Evolutionary conservation across 768 basidiomycete genomes (phyloP).

Genomic region (Mycena vitilis): DNA sequence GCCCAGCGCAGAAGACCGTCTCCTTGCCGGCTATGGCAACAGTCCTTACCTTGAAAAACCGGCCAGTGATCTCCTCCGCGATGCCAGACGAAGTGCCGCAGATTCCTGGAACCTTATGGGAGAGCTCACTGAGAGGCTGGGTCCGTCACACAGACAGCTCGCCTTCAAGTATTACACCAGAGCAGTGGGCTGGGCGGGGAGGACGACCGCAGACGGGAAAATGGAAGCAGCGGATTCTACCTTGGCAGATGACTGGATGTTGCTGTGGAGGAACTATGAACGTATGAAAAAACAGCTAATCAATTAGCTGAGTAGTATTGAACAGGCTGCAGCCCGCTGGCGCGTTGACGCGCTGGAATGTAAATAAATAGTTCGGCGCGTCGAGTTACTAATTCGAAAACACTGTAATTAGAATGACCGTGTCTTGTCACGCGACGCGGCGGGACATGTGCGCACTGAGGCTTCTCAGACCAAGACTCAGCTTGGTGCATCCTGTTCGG

Average conservation of each 20-base stretch:
- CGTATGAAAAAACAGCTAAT: slow-evolving; percentile 50
- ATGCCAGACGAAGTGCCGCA: slow-evolving; percentile 76
- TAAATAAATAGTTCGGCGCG: background rate
- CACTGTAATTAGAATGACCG: background rate
- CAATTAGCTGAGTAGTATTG: no score
- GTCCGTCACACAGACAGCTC: slow-evolving; percentile 41
- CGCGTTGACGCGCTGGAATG: no score
- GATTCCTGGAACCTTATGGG: slow-evolving; percentile 84
- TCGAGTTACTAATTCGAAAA: background rate
- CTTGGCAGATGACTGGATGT: slow-evolving; percentile 70
- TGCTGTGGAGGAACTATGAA: slow-evolving; percentile 69
- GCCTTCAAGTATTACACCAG: slow-evolving; percentile 76
- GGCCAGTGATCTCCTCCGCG: slow-evolving; percentile 70
- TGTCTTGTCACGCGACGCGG: background rate
- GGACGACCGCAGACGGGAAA: slow-evolving; percentile 47
- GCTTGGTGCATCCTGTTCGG: no score
- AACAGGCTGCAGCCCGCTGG: no score
- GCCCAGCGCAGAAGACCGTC: slow-evolving; percentile 48
- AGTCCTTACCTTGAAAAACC: slow-evolving; percentile 65
- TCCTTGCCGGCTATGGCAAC: slow-evolving; percentile 57
- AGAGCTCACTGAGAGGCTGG: slow-evolving; percentile 66
- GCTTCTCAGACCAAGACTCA: background rate
- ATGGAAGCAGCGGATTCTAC: slow-evolving; percentile 62
- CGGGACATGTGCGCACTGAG: background rate
- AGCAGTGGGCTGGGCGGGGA: slow-evolving; percentile 76